These are phyloP conservation scores for Clarkia xantiana DNA, from an alignment of 345 rosid species.

Conservation along the genomic window DNA sequence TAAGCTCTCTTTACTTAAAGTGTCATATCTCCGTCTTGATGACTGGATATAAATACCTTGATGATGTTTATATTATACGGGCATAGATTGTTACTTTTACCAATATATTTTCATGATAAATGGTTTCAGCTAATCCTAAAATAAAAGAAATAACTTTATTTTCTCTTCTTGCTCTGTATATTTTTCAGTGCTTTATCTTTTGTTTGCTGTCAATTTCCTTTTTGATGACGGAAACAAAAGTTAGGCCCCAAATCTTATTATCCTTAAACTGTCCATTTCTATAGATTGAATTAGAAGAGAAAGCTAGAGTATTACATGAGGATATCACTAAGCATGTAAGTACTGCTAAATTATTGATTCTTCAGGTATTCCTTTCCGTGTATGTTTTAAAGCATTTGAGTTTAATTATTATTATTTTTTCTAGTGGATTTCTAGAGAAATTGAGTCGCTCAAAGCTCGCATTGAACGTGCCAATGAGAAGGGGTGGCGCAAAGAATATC, in stretches of 20 bases:
- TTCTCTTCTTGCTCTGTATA: conserved; percentile 1
- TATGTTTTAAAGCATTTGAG: background rate
- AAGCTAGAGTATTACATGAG: conserved; percentile 44
- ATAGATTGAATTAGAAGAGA: conserved; percentile 62
- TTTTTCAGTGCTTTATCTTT: background rate
- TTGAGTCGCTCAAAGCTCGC: conserved; percentile 35
- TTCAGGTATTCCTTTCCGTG: background rate
- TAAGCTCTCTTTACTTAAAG: conserved; percentile 31
- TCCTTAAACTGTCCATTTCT: background rate
- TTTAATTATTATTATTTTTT: conserved; percentile 8
- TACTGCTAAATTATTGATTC: conserved; percentile 3
- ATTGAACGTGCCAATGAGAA: conserved; percentile 74
- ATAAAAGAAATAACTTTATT: background rate
- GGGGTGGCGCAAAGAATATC: conserved; percentile 96
- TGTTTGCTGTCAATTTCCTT: no score
- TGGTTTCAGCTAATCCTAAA: background rate
- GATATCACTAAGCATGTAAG: conserved; percentile 74
- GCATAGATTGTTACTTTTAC: no score
- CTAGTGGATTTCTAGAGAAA: conserved; percentile 65
- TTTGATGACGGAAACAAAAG: no score
- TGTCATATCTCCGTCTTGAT: no score
- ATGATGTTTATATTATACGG: no score
- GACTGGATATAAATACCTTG: no score
- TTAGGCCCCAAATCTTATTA: no score
- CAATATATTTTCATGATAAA: background rate